A percentile compares a stretch with the other conserved stretches of the same genome.
Evolutionary conservation across 192 early-diverging fungal genomes (phyloP).

Genomic region (Coemansia sp.): DNA sequence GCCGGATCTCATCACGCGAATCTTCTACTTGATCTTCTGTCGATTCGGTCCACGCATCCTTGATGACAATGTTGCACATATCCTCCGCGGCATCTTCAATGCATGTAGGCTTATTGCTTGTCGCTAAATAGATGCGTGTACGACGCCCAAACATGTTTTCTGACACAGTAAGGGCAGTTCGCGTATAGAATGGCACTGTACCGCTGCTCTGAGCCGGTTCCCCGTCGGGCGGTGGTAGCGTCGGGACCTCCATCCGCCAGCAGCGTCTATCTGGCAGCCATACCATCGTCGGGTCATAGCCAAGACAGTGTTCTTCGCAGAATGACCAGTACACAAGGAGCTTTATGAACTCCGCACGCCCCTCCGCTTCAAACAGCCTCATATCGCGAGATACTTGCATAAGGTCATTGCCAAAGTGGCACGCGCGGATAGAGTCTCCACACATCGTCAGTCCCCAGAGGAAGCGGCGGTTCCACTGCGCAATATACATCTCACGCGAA

Average conservation of each 20-base stretch:
- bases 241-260: neutral
- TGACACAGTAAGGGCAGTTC: neutral
- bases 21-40: neutral
- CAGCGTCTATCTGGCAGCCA: neutral
- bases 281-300: neutral
- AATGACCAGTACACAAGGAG: constrained; percentile 1
- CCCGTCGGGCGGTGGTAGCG: neutral
- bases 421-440: neutral
- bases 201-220: neutral
- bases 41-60: neutral
- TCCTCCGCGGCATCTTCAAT: neutral
- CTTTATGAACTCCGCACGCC: neutral
- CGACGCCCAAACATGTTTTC: neutral
- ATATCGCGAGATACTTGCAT: neutral
- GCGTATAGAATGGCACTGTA: neutral
- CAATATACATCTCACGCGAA: neutral
- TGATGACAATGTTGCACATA: neutral
- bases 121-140: neutral
- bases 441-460: neutral
- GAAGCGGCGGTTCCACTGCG: neutral
- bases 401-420: neutral
- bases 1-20: neutral
- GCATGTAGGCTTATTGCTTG: neutral
- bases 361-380: neutral
- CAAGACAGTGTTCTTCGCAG: constrained; percentile 1